These are phyloP conservation scores for Francoa sonchifolia DNA, from an alignment of 441 rosid species.

Conservation along the genomic window DNA sequence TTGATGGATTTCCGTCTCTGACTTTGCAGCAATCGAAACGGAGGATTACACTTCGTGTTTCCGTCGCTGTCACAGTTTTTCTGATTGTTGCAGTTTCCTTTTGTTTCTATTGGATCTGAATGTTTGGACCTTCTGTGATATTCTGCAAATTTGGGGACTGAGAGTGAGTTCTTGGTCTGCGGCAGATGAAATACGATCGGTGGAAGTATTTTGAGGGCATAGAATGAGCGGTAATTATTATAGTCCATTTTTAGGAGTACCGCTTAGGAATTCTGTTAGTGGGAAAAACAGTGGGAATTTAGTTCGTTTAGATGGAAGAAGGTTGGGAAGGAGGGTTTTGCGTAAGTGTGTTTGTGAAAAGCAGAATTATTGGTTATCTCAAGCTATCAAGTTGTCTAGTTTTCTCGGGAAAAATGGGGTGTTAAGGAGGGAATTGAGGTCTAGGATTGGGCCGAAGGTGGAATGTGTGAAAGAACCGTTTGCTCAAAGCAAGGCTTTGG, in stretches of 20 bases:
- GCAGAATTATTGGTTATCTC: conserved; percentile 56
- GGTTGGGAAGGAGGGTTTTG: conserved; percentile 20
- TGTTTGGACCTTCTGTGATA: conserved; percentile 7
- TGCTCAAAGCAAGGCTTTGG: conserved; percentile 46
- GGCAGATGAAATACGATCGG: conserved; percentile 27
- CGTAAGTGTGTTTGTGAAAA: conserved; percentile 34
- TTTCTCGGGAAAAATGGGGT: conserved; percentile 62
- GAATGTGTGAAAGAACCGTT: conserved; percentile 61
- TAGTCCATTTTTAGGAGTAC: conserved; percentile 43
- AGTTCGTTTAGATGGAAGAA: conserved; percentile 16
- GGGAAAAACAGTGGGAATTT: conserved; percentile 14
- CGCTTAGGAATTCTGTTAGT: conserved; percentile 18
- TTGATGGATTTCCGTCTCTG: too few species aligned
- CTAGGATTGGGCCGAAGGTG: conserved; percentile 41
- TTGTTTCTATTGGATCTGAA: too few species aligned
- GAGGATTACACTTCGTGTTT: too few species aligned
- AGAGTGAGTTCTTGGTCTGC: conserved; percentile 76
- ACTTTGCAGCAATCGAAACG: too few species aligned
- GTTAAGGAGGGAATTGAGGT: conserved; percentile 46
- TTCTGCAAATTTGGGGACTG: conserved; percentile 32
- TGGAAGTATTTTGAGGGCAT: conserved; percentile 9
- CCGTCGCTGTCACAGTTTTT: too few species aligned
- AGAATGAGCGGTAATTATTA: conserved; percentile 48
- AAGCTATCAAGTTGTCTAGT: conserved; percentile 47
- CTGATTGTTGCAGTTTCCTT: too few species aligned